These are phyloP conservation scores for Aegilops longissima DNA, from an alignment of 176 grass and related monocot genomes.

Conservation along the genomic window DNA sequence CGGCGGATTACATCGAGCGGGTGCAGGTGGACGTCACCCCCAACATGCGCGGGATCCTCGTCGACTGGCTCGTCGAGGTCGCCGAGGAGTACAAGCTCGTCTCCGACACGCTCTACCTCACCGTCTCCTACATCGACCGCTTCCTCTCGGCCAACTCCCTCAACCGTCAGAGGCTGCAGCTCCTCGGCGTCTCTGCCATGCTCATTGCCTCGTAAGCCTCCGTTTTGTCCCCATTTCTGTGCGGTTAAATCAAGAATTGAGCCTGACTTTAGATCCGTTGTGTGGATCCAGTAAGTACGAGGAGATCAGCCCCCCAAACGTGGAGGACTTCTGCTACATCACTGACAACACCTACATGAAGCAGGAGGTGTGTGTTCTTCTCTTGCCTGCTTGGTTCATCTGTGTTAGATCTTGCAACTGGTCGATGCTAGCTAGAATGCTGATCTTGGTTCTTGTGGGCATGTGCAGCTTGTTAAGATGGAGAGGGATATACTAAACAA, in stretches of 20 bases:
- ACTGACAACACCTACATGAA: conserved; percentile 67
- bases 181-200: conserved; percentile 68
- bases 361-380: conserved; percentile 40
- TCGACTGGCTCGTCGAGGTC: conserved; percentile 90
- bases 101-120: conserved; percentile 72
- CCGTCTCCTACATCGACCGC: conserved; percentile 61
- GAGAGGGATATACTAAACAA: conserved; percentile 54
- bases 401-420: neutral
- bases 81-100: conserved; percentile 66
- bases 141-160: conserved; percentile 51
- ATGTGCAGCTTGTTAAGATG: conserved; percentile 49
- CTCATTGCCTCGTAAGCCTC: conserved; percentile 68
- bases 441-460: conserved; percentile 4
- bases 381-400: neutral
- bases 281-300: conserved; percentile 56
- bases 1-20: conserved; percentile 46
- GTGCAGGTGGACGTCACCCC: conserved; percentile 56
- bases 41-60: conserved; percentile 62
- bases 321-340: conserved; percentile 75
- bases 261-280: neutral
- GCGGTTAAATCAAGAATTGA: neutral
- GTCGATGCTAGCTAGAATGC: neutral
- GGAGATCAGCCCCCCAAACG: conserved; percentile 65
- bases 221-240: neutral
- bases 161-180: conserved; percentile 51